Conservation (phyloP, 1,139 yeast genomes). For the Taphrina wiesneri region DNA sequence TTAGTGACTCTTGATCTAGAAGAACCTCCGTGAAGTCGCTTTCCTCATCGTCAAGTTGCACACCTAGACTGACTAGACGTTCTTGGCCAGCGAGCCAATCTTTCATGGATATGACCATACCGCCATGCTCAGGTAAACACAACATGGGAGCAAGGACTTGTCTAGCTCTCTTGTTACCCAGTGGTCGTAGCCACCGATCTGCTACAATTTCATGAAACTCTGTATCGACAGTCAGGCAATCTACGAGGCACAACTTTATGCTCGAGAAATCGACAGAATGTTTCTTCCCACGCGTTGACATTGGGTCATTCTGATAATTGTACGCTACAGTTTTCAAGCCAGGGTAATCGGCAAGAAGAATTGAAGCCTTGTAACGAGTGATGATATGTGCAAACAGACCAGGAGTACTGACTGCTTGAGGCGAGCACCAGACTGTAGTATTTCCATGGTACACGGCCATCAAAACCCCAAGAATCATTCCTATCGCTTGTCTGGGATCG, state of each 20-base stretch:
- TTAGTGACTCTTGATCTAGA: conserved; percentile 76
- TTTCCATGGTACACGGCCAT: conserved; percentile 86
- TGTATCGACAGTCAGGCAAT: conserved; percentile 89
- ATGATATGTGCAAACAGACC: conserved; percentile 85
- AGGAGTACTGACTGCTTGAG: conserved; percentile 69
- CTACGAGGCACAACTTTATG: conserved; percentile 85
- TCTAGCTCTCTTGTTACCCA: conserved; percentile 78
- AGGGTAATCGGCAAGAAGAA: conserved; percentile 79
- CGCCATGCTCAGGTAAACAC: conserved; percentile 90
- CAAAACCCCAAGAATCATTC: conserved; percentile 76
- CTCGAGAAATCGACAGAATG: conserved; percentile 75
- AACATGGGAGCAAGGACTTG: conserved; percentile 86
- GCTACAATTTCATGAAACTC: conserved; percentile 87
- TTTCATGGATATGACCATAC: conserved; percentile 86
- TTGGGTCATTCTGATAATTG: conserved; percentile 89
- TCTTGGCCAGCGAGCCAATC: conserved; percentile 83
- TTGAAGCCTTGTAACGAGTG: conserved; percentile 67
- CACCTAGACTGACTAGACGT: conserved; percentile 49
- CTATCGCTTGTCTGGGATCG: conserved; percentile 85
- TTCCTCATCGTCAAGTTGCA: conserved; percentile 45
- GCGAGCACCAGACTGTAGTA: conserved; percentile 76
- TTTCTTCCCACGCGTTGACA: conserved; percentile 76
- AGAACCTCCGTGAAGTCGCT: conserved; percentile 64
- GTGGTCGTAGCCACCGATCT: conserved; percentile 87
- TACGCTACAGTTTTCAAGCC: conserved; percentile 91